Evolutionary conservation across 2,329 filamentous ascomycete species (phyloP).

Genomic region (Coniella lustricola): DNA sequence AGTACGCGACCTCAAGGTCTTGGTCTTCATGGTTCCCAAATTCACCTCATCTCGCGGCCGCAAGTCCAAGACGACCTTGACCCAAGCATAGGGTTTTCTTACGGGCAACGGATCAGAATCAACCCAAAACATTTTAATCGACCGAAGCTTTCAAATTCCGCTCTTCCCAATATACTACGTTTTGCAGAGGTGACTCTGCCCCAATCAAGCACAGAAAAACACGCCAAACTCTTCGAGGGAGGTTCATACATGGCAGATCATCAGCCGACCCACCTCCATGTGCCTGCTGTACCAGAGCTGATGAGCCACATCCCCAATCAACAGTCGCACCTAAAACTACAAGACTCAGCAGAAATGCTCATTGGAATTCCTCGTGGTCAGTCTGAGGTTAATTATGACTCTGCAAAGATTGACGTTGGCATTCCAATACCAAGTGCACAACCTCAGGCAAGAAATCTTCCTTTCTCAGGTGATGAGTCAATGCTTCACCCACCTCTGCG

Average conservation of each 20-base stretch:
- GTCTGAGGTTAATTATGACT: background rate
- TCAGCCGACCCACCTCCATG: background rate
- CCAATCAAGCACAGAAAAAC: no score
- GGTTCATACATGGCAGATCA: background rate
- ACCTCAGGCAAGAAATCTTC: background rate
- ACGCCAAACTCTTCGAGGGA: background rate
- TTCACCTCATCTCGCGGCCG: constrained; percentile 5
- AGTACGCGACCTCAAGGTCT: background rate
- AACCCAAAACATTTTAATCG: constrained; percentile 8
- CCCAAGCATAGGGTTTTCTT: constrained; percentile 7
- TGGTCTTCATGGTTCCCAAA: background rate
- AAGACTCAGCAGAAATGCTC: background rate
- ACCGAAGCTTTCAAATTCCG: background rate
- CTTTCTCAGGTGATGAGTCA: constrained; percentile 1
- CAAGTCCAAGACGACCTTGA: constrained; percentile 1
- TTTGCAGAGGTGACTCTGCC: background rate
- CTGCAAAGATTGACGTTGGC: background rate
- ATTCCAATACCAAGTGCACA: background rate
- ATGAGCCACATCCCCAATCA: background rate
- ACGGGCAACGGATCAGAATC: constrained; percentile 3
- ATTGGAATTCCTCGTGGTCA: no score
- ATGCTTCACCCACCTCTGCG: background rate
- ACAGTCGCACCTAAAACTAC: background rate
- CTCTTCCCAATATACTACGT: background rate
- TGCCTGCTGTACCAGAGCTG: background rate